Evolutionary conservation across 2,329 filamentous ascomycete genomes (phyloP), one percentile per base, ranked within the genome.

Genomic region (Talaromyces piceae): DNA sequence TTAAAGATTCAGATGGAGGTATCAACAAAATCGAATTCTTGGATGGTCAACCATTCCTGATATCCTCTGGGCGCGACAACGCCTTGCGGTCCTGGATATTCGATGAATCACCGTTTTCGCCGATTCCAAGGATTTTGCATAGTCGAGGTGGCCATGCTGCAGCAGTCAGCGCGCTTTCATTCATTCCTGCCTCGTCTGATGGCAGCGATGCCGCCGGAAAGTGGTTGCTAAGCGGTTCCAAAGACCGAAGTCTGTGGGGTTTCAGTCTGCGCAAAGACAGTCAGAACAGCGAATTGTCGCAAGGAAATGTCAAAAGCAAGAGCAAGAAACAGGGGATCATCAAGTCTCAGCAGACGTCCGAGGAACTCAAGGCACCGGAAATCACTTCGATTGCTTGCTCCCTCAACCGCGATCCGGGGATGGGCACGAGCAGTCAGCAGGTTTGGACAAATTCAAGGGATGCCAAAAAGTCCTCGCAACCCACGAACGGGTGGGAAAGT

Each of bases 11-110:
- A 12, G 87, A 88, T 9, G 67, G 66, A 25, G 91, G 91, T 3
- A 81, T 96, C 44, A 94, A 84, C 73, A 91, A 87, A 63, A 75
- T 95, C 18, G 88, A 96, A 61, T 98, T 98, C 61, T 76, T 98
- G 9, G 75, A 84, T 13, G 91, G 91, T 0, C 94, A 98, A 66
- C 87, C 89, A 4, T 86, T 97, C 2, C 80, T 98, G 39, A 76
- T 97, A 25, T 95, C 90, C 8, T 93, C 89, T 57, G 94, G 93
- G 4, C 77, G 87, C 45, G 93, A 98, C 67, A 98, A 98, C 69
- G 88, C 91, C 8, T 74, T 98, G 53, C 94, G 91, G 66, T 91
- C 90, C 4, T 96, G 91, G 91, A 93, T 97, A 55, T 95, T 96
- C 60, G 91, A 97, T 62, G 86, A 94, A 66, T 85, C 84, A 0